Base-by-base conservation (phyloP, 1,139 yeast genomes). In the Suhomyces coccinellae region DNA sequence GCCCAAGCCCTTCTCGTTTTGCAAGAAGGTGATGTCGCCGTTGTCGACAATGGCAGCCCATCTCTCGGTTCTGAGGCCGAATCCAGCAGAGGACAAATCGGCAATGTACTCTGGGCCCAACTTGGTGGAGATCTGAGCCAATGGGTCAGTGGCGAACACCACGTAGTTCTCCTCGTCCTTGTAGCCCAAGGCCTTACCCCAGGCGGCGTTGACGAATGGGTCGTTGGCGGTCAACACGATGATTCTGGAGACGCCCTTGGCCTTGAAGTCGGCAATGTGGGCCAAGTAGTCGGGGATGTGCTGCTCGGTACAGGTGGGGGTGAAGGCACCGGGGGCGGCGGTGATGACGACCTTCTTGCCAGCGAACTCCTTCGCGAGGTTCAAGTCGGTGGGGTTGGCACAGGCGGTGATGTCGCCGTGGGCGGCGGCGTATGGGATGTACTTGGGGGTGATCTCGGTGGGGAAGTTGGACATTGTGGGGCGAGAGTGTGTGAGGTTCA, bases 221-320 rank as follows among this genome's bases (percentile, higher is more conserved):
- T 87, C 89, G 67, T 89, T 91, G 49, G 88, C 87, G 43, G 95
- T 78, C 48, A 87, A 63, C 27, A 89, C 85, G 49, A 88, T 72
- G 44, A 90, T 72, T 57, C 80, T 80, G 61, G 83, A 87, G 36
- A 86, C 87, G 29, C 90, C 88, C 67, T 85, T 85, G 44, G 74
- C 71, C 66, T 80, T 76, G 56, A 85, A 74, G 46, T 82, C 78
- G 10, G 64, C 63, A 46, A 77, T 59, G 48, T 79, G 70, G 44
- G 71, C 65, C 52, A 89, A 68, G 68, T 75, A 87, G 26, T 83
- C 88, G 28, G 97, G 97, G 53, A 90, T 82, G 67, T 90, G 97
- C 54, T 77, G 73, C 53, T 82, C 87, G 31, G 93, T 82, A 22
- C 58, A 56, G 17, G 52, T 48, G 7, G 56, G 50, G 24, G 56